phyloP scores from a whole-genome alignment of 2,329 filamentous ascomycete genomes.

The Thelonectria rubi region DNA sequence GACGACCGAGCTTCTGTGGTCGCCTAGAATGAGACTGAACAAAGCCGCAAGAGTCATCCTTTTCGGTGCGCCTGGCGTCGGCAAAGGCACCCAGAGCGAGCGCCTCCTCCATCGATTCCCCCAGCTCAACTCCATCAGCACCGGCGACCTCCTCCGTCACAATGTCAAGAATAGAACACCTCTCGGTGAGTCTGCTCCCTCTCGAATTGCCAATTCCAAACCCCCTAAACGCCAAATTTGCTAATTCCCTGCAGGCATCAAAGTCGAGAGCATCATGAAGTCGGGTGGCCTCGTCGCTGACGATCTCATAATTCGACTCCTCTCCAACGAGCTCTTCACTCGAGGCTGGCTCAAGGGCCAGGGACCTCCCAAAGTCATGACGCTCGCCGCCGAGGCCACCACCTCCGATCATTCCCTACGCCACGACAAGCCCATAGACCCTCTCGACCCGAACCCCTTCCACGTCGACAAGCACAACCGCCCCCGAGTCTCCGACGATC shows the following conservation, averaged over 20 bases:
- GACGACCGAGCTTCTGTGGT: slow-evolving; percentile 35
- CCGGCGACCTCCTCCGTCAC: slow-evolving; percentile 88
- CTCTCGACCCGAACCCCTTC: slow-evolving; percentile 53
- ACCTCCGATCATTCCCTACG: slow-evolving; percentile 49
- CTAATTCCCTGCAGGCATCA: slow-evolving; percentile 70
- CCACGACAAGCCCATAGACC: slow-evolving; percentile 48
- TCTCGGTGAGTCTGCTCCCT: slow-evolving; percentile 69
- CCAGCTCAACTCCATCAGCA: slow-evolving; percentile 90
- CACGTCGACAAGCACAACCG: slow-evolving; percentile 49
- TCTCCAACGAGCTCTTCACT: slow-evolving; percentile 85
- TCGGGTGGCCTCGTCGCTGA: slow-evolving; percentile 91
- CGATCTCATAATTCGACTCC: slow-evolving; percentile 88
- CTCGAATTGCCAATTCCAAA: background rate
- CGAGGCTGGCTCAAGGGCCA: slow-evolving; percentile 80
- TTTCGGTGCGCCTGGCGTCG: slow-evolving; percentile 94
- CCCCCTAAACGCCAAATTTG: slow-evolving; percentile 14
- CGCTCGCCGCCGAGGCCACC: slow-evolving; percentile 56
- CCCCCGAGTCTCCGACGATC: slow-evolving; percentile 68
- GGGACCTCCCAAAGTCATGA: slow-evolving; percentile 59
- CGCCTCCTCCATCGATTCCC: slow-evolving; percentile 87
- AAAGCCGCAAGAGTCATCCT: slow-evolving; percentile 93
- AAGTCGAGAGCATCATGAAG: slow-evolving; percentile 90
- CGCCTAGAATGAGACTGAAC: slow-evolving; percentile 68
- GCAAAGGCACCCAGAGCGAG: slow-evolving; percentile 95
- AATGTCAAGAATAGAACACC: slow-evolving; percentile 92